Evolutionary conservation across 2,329 filamentous ascomycete genomes (phyloP), one percentile per base, ranked within the genome.

Genomic region (Aspergillus costaricaensis): DNA sequence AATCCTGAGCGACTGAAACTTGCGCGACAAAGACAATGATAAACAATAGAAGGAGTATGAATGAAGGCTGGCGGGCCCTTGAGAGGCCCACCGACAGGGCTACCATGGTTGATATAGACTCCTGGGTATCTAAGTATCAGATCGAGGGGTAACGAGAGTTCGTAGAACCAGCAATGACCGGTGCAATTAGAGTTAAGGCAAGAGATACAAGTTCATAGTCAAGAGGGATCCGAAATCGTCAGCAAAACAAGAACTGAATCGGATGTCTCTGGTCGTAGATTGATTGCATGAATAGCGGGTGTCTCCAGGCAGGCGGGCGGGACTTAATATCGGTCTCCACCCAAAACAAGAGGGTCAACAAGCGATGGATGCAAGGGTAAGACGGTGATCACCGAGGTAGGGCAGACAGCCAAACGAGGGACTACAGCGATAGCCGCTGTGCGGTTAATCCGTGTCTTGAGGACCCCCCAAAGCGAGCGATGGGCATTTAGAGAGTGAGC

Each of bases 41-140:
- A 12, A 72, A 43, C 15, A 70, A 49, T 25, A 69, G 43, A 23
- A 65, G 38, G n/a, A 69, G 52, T n/a, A 63, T 48, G 15, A 65
- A 19, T 15, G 60, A 57, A 39, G 62, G 63, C 30, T 59, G 63
- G 17, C 59, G 57, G 59, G 60, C 59, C 52, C 54, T 63, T 53
- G 58, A 51, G 52, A 49, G 58, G 60, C 64, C 58, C 61, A 44
- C 57, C 17, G 55, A 36, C 48, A 62, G 41, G 44, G 62, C 47
- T 38, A 63, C 53, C 65, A 67, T 67, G 52, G 50, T 59, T 32
- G 50, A 17, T 49, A 51, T 55, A 41, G 17, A 50, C 21, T 58
- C 48, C 47, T 27, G 19, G 38, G 27, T 25, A 21, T 12, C 21
- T 19, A 32, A 23, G 23, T 25, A 27, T 14, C 12, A 36, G 30